A percentile compares a stretch with the other conserved stretches of the same genome.
phyloP scores from a whole-genome alignment of 306 rosid species.

The Abrus pulchellus region DNA sequence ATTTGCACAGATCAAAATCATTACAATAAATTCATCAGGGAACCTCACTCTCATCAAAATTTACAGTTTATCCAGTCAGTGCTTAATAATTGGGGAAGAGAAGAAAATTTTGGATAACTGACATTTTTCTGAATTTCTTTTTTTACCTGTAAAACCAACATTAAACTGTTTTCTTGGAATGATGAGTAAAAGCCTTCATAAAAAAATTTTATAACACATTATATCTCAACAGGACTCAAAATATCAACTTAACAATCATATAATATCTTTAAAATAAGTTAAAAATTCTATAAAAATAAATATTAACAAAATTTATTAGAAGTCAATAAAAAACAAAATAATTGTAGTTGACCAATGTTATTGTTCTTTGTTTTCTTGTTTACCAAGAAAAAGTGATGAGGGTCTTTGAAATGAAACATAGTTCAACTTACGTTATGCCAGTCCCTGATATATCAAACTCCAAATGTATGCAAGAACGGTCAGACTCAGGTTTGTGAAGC shows the following conservation, averaged over 20 bases:
- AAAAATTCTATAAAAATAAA: neutral
- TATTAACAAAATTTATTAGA: neutral
- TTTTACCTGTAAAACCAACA: neutral
- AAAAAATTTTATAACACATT: neutral
- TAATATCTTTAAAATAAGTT: slow-evolving; percentile 13
- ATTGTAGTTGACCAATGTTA: slow-evolving; percentile 3
- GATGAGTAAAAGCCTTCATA: neutral
- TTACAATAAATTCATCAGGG: neutral
- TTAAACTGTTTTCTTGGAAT: slow-evolving; percentile 5
- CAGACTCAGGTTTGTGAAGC: slow-evolving; percentile 85
- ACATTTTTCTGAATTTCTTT: neutral
- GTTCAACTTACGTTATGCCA: slow-evolving; percentile 67
- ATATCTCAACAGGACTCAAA: too few relatives aligned
- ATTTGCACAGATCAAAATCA: slow-evolving; percentile 22
- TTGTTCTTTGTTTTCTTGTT: slow-evolving; percentile 20
- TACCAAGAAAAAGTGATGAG: slow-evolving; percentile 14
- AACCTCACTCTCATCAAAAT: slow-evolving; percentile 21
- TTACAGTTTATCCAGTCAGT: slow-evolving; percentile 1
- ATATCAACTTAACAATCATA: neutral
- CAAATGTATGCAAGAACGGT: slow-evolving; percentile 91
- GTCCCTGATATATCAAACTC: slow-evolving; percentile 83
- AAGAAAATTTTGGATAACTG: neutral
- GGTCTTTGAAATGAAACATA: slow-evolving; percentile 15
- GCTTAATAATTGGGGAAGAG: neutral
- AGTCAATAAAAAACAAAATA: slow-evolving; percentile 9